phyloP scores from a whole-genome alignment of 164 flowering plant genomes.

The Dillenia suffruticosa region DNA sequence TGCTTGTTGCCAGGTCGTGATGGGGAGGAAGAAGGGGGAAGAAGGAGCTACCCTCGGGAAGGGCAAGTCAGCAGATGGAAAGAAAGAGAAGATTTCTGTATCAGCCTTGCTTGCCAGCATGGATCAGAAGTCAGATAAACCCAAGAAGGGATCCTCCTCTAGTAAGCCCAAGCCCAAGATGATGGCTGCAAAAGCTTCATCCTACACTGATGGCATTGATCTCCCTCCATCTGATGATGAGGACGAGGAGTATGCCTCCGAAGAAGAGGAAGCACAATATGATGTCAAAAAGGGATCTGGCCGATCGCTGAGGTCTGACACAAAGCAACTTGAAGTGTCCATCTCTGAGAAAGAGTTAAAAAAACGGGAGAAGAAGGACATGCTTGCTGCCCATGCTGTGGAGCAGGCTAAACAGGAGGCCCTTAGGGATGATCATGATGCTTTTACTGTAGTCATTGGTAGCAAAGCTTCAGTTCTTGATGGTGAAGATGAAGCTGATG shows the following conservation, averaged over 20 bases:
- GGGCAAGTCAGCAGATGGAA: slow-evolving; percentile 32
- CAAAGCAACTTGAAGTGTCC: slow-evolving; percentile 30
- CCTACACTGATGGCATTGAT: slow-evolving; percentile 72
- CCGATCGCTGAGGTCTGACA: slow-evolving; percentile 11
- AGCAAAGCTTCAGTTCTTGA: slow-evolving; percentile 59
- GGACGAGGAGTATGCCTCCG: slow-evolving; percentile 36
- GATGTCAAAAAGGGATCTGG: not conserved
- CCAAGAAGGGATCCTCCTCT: slow-evolving; percentile 42
- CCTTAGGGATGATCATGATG: slow-evolving; percentile 73
- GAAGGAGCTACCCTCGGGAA: slow-evolving; percentile 37
- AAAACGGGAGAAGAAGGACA: slow-evolving; percentile 72
- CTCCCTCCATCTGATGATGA: slow-evolving; percentile 83
- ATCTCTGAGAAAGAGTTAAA: slow-evolving; percentile 59
- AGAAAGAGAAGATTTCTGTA: slow-evolving; percentile 57
- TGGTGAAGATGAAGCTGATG: slow-evolving; percentile 62
- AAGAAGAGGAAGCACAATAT: slow-evolving; percentile 17
- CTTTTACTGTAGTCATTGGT: slow-evolving; percentile 74
- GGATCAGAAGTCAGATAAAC: slow-evolving; percentile 67
- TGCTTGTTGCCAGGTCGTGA: slow-evolving; percentile 4
- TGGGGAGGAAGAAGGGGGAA: slow-evolving; percentile 64
- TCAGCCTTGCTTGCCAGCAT: slow-evolving; percentile 78
- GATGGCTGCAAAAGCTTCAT: slow-evolving; percentile 27
- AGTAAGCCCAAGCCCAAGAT: slow-evolving; percentile 34
- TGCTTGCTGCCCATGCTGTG: slow-evolving; percentile 44
- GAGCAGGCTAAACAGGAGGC: slow-evolving; percentile 60